These are phyloP conservation scores for Glycine tomentella DNA, from an alignment of 306 rosid species.

Conservation along the genomic window DNA sequence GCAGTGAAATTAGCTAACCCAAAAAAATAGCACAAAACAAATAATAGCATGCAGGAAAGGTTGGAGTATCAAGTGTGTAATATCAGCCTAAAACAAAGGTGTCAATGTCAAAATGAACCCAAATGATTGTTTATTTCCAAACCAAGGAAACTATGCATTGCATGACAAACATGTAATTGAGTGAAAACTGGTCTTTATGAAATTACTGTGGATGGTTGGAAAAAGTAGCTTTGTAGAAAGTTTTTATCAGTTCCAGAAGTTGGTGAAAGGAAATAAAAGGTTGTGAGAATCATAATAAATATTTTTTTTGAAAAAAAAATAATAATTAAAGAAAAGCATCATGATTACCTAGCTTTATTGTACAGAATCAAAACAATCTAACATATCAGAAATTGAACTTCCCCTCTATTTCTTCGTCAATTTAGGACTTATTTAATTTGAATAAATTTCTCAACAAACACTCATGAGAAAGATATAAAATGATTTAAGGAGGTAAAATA, in stretches of 20 bases:
- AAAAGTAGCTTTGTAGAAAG: slow-evolving; percentile 46
- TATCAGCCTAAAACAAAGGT: not conserved
- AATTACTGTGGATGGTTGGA: slow-evolving; percentile 35
- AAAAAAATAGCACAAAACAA: not conserved
- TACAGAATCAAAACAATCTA: slow-evolving; percentile 18
- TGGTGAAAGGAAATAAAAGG: slow-evolving; percentile 43
- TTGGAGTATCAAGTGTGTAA: not conserved
- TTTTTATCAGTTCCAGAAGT: slow-evolving; percentile 41
- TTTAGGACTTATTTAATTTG: not conserved
- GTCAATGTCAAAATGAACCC: slow-evolving; percentile 3
- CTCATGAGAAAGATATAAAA: not conserved
- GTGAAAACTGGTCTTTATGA: slow-evolving; percentile 44
- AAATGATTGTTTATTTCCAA: slow-evolving; percentile 28
- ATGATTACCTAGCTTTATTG: slow-evolving; percentile 31
- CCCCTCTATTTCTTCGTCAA: slow-evolving; percentile 13
- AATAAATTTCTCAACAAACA: not conserved
- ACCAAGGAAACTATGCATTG: slow-evolving; percentile 1
- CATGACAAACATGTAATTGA: slow-evolving; percentile 37
- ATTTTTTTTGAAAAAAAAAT: slow-evolving; percentile 23
- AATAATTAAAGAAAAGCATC: slow-evolving; percentile 35
- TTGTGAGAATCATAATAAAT: slow-evolving; percentile 26
- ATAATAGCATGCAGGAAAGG: not conserved
- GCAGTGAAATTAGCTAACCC: slow-evolving; percentile 7
- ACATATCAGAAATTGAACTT: not conserved
- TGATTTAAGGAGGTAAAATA: not conserved